Base-by-base conservation (phyloP, 1,284 basidiomycete genomes). In the Calocybe gambosa region DNA sequence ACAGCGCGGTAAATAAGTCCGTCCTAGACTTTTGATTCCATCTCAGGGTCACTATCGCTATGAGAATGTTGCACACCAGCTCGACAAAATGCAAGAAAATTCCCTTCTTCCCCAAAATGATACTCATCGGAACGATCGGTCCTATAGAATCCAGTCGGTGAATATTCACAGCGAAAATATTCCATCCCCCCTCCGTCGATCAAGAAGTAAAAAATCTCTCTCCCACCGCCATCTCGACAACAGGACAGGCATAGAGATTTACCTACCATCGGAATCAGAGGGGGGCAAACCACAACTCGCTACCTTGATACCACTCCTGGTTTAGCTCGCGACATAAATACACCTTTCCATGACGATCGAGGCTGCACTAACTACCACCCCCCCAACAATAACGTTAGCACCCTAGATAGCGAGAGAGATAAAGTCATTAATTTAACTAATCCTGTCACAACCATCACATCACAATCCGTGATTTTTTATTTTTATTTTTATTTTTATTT, bases 41-140 rank as follows among this genome's bases (percentile, higher is more conserved):
- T 57, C 51, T 62, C 61, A 64, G 63, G 62, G 63, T 60, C 58
- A 55, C 38, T 28, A 5, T 47, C 29, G 13, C 9, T 18, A 37
- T 49, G 41, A 33, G 46, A 48, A 55, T 42, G 21, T 23, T 29
- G 36, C n/a, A 12, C 23, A 35, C 41, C 19, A 43, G 10, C 16
- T 19, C 35, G 43, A 39, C 28, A 13, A 29, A 29, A 9, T 29
- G 28, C 28, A 29, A n/a, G n/a, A n/a, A n/a, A 23, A 23, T 23
- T 23, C 21, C 7, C 42, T 46, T 28, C 35, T 16, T 16, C 18
- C 20, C 39, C 23, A 33, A 44, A 18, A n/a, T 47, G 42, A 39
- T 4, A 23, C 7, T 23, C 39, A n/a, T 54, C 51, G 46, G 46
- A 16, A 16, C 6, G 31, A 16, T 34, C 31, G 15, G 15, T 15